phyloP scores from a whole-genome alignment of 768 basidiomycete species.

The Cystoderma amianthinum region DNA sequence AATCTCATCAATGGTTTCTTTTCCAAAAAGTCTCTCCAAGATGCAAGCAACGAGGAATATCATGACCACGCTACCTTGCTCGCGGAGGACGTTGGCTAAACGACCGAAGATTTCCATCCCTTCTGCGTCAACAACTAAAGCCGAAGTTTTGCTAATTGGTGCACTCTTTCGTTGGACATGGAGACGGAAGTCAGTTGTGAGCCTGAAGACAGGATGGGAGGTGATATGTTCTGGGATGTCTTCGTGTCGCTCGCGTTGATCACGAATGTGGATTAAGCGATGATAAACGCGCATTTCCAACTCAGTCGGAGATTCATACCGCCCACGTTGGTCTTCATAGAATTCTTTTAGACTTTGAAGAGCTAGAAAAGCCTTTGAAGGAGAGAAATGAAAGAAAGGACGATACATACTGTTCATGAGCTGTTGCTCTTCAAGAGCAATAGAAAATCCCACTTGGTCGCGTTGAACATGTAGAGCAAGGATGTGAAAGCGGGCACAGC shows the following conservation, averaged over 20 bases:
- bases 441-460: slow-evolving; percentile 48
- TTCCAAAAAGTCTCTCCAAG: slow-evolving; percentile 79
- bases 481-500: slow-evolving; percentile 92
- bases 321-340: slow-evolving; percentile 74
- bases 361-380: slow-evolving; percentile 36
- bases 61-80: slow-evolving; percentile 62
- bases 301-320: slow-evolving; percentile 72
- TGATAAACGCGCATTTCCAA: slow-evolving; percentile 97
- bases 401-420: slow-evolving; percentile 76
- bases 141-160: slow-evolving; percentile 63
- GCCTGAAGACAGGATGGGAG: slow-evolving; percentile 69
- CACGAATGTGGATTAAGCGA: slow-evolving; percentile 84
- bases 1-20: slow-evolving; percentile 72
- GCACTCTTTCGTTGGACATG: slow-evolving; percentile 77
- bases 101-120: slow-evolving; percentile 65
- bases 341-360: slow-evolving; percentile 90
- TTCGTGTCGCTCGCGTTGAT: slow-evolving; percentile 71
- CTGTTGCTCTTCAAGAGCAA: slow-evolving; percentile 79
- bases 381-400: slow-evolving; percentile 1
- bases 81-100: slow-evolving; percentile 53
- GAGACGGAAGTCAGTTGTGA: slow-evolving; percentile 74
- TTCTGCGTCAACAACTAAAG: slow-evolving; percentile 53
- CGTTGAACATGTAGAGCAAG: slow-evolving; percentile 68
- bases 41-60: slow-evolving; percentile 89
- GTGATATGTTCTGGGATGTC: slow-evolving; percentile 64